Base-by-base conservation (phyloP, 1,139 yeast species). In the Candida neerlandica region DNA sequence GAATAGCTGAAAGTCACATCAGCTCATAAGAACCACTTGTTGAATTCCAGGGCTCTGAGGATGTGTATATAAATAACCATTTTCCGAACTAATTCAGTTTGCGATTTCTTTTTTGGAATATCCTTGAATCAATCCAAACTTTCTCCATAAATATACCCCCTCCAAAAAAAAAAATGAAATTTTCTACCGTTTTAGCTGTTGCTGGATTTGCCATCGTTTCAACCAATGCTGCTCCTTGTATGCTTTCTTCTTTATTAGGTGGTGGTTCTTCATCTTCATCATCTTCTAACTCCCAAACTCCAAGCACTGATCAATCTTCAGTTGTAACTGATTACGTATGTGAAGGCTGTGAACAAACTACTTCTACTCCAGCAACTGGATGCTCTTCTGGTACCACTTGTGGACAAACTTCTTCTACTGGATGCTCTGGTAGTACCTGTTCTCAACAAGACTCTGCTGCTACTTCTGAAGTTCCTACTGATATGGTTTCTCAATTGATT, bases 161-260 rank as follows among this genome's bases (percentile, higher is more conserved):
- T n/a, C n/a, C n/a, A n/a, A n/a, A n/a, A n/a, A n/a, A n/a, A 9
- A 40, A 11, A 41, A 41, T 41, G 43, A 43, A 43, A 26, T 34
- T 19, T 43, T 23, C 45, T 26, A 18, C 26, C 34, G 45, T 33
- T 33, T 34, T 34, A 26, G 19, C 45, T 12, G 27, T 43, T 33
- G 32, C 45, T 35, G 27, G 34, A 10, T 14, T 35, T 18, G 33
- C 40, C 3, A 19, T 27, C n/a, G 7, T 32, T 12, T 23, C 39
- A 10, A 19, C 33, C 11, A 43, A 27, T n/a, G 41, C 45, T 15
- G 2, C 18, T 5, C 19, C 19, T 7, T n/a, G 45, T 21, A 11
- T 11, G 32, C 46, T 33, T 32, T 11, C 21, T n/a, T 14, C 27
- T 10, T 26, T 35, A 14, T 19, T 18, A 4, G 23, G 26, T 26